Conservation (phyloP, 345 rosid genomes). For the Gossypium turneri region DNA sequence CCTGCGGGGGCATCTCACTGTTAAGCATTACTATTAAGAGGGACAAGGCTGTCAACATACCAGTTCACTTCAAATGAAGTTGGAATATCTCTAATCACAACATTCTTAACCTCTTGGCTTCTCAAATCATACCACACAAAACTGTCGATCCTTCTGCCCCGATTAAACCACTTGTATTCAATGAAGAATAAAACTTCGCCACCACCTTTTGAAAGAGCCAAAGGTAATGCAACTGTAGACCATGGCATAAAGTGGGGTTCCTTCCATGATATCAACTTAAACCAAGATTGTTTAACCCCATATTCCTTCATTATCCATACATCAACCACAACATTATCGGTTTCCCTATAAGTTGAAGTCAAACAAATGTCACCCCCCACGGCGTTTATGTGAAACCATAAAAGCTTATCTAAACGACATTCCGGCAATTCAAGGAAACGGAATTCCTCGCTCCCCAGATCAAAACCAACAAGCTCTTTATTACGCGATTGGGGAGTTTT, state of each 20-base stretch:
- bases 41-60: too few species aligned
- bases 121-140: not conserved
- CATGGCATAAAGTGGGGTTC: too few species aligned
- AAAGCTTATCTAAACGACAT: not conserved
- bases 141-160: too few species aligned
- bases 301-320: constrained; percentile 10
- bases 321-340: not conserved
- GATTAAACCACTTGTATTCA: not conserved
- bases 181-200: not conserved
- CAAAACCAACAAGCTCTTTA: constrained; percentile 16
- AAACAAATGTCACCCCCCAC: constrained; percentile 28
- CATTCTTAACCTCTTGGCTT: not conserved
- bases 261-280: not conserved
- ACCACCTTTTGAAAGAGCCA: not conserved
- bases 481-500: constrained; percentile 25
- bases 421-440: constrained; percentile 25
- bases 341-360: constrained; percentile 7
- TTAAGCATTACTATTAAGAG: too few species aligned
- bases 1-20: too few species aligned
- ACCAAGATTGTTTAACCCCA: not conserved
- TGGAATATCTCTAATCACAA: not conserved
- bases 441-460: not conserved
- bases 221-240: not conserved
- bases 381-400: constrained; percentile 25
- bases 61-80: not conserved